Conservation (phyloP, 2,329 filamentous ascomycete genomes). For the Trichophyton simii region DNA sequence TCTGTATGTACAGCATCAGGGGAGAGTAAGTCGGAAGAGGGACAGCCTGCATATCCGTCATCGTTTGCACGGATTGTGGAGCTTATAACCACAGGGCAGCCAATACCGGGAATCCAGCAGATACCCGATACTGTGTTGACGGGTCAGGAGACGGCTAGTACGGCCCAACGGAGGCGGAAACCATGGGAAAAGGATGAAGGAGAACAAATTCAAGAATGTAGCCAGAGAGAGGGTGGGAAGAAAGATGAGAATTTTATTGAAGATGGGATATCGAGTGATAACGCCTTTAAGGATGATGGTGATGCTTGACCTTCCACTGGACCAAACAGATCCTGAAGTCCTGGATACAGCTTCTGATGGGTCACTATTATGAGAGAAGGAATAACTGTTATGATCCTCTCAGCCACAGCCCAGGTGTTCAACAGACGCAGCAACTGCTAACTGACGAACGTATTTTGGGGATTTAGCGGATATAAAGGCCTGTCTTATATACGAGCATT, state of each 20-base stretch:
- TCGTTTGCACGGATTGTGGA: slow-evolving; percentile 78
- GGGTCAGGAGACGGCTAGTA: slow-evolving; percentile 50
- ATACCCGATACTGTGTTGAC: slow-evolving; percentile 69
- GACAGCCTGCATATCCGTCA: slow-evolving; percentile 60
- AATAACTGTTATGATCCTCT: neutral
- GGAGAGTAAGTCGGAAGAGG: slow-evolving; percentile 13
- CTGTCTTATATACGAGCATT: neutral
- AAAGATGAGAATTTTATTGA: neutral
- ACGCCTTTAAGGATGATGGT: neutral
- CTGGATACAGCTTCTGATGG: too few relatives aligned
- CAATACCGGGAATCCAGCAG: slow-evolving; percentile 75
- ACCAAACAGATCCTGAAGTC: neutral
- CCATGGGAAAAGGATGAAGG: slow-evolving; percentile 63
- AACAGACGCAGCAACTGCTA: neutral
- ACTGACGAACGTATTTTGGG: neutral
- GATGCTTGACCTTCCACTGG: neutral
- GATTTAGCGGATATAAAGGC: neutral
- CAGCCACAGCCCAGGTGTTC: neutral
- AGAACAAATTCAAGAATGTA: neutral
- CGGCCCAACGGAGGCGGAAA: slow-evolving; percentile 46
- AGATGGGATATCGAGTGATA: neutral
- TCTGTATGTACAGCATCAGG: neutral
- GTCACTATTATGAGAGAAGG: too few relatives aligned
- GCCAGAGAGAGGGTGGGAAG: neutral
- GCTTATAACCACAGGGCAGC: slow-evolving; percentile 67